phyloP scores from a whole-genome alignment of 305 asterid genomes.

The Caryopteris hybrid region DNA sequence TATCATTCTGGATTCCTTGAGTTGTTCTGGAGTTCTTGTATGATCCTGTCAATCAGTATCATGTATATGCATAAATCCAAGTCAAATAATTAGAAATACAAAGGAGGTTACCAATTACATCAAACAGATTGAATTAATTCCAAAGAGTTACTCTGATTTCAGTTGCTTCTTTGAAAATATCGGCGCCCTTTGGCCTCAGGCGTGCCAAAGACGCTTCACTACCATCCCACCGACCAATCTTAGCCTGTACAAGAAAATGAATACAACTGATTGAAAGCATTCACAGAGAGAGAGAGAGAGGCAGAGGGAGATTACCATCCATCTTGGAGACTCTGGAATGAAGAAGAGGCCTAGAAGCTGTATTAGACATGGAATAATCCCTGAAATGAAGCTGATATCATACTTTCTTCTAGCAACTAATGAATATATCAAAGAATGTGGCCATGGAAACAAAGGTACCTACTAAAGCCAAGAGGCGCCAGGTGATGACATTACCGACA shows the following conservation, averaged over 20 bases:
- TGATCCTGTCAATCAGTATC: conserved; percentile 41
- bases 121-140: conserved; percentile 3
- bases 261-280: background rate
- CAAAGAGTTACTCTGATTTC: conserved; percentile 47
- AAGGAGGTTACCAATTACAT: background rate
- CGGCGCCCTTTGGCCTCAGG: conserved; percentile 50
- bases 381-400: conserved; percentile 34
- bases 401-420: conserved; percentile 8
- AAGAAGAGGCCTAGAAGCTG: conserved; percentile 55
- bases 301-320: too few relatives aligned
- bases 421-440: background rate
- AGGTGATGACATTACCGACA: conserved; percentile 43
- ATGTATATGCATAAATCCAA: background rate
- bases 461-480: conserved; percentile 53
- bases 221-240: conserved; percentile 43
- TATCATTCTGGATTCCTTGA: conserved; percentile 41
- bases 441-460: too few relatives aligned
- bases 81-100: conserved; percentile 1
- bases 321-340: conserved; percentile 91
- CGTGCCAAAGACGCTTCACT: conserved; percentile 44
- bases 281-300: too few relatives aligned
- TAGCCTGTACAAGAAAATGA: conserved; percentile 46
- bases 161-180: conserved; percentile 51
- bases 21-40: conserved; percentile 48
- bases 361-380: conserved; percentile 59